Conservation (phyloP, 306 rosid genomes). For the Dalbergia cochinchinensis region DNA sequence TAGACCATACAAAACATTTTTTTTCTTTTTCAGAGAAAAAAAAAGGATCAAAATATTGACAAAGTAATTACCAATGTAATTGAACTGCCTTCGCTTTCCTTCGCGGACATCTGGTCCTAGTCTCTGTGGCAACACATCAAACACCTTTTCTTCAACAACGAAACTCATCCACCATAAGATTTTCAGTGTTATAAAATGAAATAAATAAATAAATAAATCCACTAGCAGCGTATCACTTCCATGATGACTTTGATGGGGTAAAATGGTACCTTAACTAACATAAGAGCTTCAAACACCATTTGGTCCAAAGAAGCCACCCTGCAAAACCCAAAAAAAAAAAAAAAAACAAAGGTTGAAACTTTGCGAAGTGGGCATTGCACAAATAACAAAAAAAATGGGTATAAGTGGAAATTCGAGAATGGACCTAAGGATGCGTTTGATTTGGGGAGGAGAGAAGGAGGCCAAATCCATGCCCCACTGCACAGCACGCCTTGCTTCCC, state of each 20-base stretch:
- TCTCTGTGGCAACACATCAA: constrained; percentile 75
- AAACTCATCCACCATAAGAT: not conserved
- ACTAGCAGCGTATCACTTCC: not conserved
- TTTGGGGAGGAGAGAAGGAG: constrained; percentile 75
- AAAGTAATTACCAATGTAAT: constrained; percentile 74
- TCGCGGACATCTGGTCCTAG: constrained; percentile 87
- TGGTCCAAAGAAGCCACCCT: constrained; percentile 72
- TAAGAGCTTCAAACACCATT: constrained; percentile 72
- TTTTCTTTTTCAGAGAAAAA: not conserved
- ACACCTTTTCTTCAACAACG: constrained; percentile 63
- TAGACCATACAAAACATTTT: constrained; percentile 3
- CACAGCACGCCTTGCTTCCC: constrained; percentile 85
- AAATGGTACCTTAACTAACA: constrained; percentile 71
- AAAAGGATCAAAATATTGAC: not conserved
- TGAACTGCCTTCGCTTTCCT: constrained; percentile 93
- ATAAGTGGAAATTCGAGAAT: not conserved
- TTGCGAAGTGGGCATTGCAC: not conserved
- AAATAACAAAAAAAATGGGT: not conserved
- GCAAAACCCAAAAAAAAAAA: constrained; percentile 25
- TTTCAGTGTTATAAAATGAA: constrained; percentile 26
- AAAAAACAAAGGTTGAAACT: constrained; percentile 12
- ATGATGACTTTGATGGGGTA: not conserved
- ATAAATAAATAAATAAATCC: not conserved
- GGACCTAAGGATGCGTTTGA: constrained; percentile 82
- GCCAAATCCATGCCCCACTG: constrained; percentile 86